phyloP scores from a whole-genome alignment of 768 basidiomycete species.

The Pulveroboletus frians region DNA sequence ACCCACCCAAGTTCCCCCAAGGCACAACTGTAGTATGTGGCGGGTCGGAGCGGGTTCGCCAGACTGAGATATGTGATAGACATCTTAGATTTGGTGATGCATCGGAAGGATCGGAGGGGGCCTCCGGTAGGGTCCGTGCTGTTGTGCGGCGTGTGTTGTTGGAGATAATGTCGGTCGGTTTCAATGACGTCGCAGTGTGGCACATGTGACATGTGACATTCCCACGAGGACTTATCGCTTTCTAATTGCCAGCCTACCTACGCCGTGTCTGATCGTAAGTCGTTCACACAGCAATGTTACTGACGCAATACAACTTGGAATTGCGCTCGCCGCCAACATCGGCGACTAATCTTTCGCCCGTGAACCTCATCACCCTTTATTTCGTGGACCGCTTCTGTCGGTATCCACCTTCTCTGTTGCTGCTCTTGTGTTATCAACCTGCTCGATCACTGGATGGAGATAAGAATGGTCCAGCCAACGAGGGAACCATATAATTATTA shows the following conservation, averaged over 20 bases:
- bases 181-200: too few relatives aligned
- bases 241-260: slow-evolving; percentile 74
- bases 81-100: slow-evolving; percentile 54
- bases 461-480: slow-evolving; percentile 79
- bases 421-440: slow-evolving; percentile 78
- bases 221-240: not conserved
- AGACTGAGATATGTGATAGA: slow-evolving; percentile 43
- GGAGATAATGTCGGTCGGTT: too few relatives aligned
- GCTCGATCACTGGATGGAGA: slow-evolving; percentile 70
- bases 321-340: slow-evolving; percentile 97
- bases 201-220: too few relatives aligned
- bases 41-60: slow-evolving; percentile 38
- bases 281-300: not conserved
- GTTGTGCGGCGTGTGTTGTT: too few relatives aligned
- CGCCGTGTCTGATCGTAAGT: slow-evolving; percentile 85
- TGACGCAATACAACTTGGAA: slow-evolving; percentile 62
- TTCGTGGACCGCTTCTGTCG: slow-evolving; percentile 84
- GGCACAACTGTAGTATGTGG: too few relatives aligned
- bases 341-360: slow-evolving; percentile 96
- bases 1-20: too few relatives aligned
- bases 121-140: slow-evolving; percentile 31
- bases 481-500: slow-evolving; percentile 87
- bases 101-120: slow-evolving; percentile 49
- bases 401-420: slow-evolving; percentile 84
- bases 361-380: slow-evolving; percentile 90